Conservation (phyloP, 345 rosid genomes). For the Raphanus raphanistrum region DNA sequence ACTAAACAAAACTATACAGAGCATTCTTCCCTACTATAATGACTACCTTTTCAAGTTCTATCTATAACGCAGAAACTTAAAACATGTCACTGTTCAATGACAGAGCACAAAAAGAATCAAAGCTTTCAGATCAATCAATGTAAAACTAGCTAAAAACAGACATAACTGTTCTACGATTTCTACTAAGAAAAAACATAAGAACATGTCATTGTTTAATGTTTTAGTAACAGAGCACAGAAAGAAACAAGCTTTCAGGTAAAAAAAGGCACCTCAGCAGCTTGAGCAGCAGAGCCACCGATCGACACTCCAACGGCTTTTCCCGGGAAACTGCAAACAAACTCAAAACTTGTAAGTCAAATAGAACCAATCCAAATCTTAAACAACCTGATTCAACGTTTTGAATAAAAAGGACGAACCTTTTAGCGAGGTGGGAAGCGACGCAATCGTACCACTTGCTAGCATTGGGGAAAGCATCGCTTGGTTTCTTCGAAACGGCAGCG, state of each 20-base stretch:
- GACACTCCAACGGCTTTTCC: slow-evolving; percentile 82
- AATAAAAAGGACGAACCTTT: slow-evolving; percentile 49
- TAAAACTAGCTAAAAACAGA: too few relatives aligned
- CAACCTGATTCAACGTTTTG: background rate
- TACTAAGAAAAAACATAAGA: background rate
- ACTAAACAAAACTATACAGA: background rate
- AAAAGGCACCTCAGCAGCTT: slow-evolving; percentile 35
- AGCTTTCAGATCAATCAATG: too few relatives aligned
- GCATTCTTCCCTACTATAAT: background rate
- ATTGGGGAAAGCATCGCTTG: slow-evolving; percentile 63
- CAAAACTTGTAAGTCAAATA: background rate
- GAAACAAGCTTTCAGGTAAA: background rate
- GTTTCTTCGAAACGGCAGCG: slow-evolving; percentile 64
- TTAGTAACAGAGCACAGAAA: background rate
- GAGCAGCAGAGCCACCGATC: slow-evolving; percentile 52
- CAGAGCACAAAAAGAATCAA: too few relatives aligned
- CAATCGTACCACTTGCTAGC: slow-evolving; percentile 76
- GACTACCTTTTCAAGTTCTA: background rate
- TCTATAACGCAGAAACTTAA: background rate
- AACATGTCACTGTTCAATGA: background rate
- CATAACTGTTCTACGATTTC: background rate
- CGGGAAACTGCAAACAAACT: slow-evolving; percentile 57
- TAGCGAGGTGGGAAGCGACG: slow-evolving; percentile 64
- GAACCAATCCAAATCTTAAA: background rate
- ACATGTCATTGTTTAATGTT: background rate